Base-by-base conservation (phyloP, 345 rosid genomes). In the Salix koriyanagi region DNA sequence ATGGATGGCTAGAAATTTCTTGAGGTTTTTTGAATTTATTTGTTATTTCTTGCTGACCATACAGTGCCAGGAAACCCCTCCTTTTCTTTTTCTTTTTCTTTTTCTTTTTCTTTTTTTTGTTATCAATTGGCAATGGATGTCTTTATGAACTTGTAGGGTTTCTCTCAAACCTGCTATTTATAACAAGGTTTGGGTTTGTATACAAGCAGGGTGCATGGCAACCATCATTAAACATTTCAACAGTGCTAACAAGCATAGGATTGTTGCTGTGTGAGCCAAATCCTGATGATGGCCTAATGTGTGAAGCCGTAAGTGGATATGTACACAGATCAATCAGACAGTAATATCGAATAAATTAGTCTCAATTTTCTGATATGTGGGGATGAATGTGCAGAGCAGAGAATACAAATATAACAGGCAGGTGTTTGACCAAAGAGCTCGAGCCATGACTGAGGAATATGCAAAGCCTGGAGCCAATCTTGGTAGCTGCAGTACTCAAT, bases 201-300 rank as follows among this genome's bases (percentile, higher is more conserved):
- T 74, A 11, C 54, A 66, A 75, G 72, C 86, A 94, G 97, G 96
- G 98, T 34, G 92, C 95, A 23, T 90, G 96, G 98, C 97, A 92
- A 76, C 97, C 97, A 37, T 94, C 98, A 4, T 69, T 92, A 86
- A 94, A 94, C 72, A 88, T 94, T 77, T 94, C 97, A 19, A 90
- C 94, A 5, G 93, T 91, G 58, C 77, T 94, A 58, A 88, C 82
- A 16, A 94, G 96, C 78, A 87, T 94, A 23, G 82, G 96, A 61
- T 79, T 94, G 80, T 79, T 92, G 75, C 82, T 94, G 18, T 82
- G 87, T 69, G 98, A 92, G 83, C 98, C 97, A 28, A 90, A 94
- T 75, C 94, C 96, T 0, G 97, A 91, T 82, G 98, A 91, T 62
- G 97, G 96, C 5, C 87, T 94, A 70, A 90, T 92, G 97, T 77